These are phyloP conservation scores for Yamadazyma laniorum DNA, from an alignment of 805 yeast species.

Conservation along the genomic window DNA sequence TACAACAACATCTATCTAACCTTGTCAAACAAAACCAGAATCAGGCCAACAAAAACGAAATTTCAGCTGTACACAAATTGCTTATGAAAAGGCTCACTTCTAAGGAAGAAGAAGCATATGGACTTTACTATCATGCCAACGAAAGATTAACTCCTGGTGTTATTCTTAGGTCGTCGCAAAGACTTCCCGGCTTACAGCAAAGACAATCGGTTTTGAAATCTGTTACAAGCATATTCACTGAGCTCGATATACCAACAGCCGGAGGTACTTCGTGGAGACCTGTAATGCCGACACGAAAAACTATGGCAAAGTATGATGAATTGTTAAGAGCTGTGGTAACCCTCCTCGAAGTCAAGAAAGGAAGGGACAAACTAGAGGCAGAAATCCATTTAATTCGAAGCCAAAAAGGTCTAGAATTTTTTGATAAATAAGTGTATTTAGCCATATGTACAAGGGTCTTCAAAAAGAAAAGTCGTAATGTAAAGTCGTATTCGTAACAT, in stretches of 20 bases:
- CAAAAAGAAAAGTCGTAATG: constrained; percentile 8
- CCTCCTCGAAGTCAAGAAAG: constrained; percentile 79
- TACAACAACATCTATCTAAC: constrained; percentile 42
- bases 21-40: constrained; percentile 32
- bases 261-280: constrained; percentile 62
- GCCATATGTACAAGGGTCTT: background rate
- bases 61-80: constrained; percentile 40
- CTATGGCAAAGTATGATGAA: constrained; percentile 74
- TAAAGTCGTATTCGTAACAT: constrained; percentile 1
- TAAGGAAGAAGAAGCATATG: constrained; percentile 82
- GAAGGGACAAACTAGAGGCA: constrained; percentile 81
- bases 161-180: constrained; percentile 65
- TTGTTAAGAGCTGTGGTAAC: constrained; percentile 66
- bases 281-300: constrained; percentile 79
- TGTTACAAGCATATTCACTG: constrained; percentile 64
- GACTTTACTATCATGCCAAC: constrained; percentile 69
- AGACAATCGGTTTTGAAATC: constrained; percentile 80
- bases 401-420: constrained; percentile 26
- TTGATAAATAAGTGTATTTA: background rate
- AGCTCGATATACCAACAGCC: constrained; percentile 68
- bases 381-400: constrained; percentile 52
- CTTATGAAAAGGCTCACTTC: constrained; percentile 58
- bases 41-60: constrained; percentile 30
- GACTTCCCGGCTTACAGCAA: constrained; percentile 43
- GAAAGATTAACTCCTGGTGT: constrained; percentile 81